Evolutionary conservation across 768 basidiomycete species (phyloP), one percentile per base, ranked within the genome.

Genomic region (Gymnopilus dilepis): DNA sequence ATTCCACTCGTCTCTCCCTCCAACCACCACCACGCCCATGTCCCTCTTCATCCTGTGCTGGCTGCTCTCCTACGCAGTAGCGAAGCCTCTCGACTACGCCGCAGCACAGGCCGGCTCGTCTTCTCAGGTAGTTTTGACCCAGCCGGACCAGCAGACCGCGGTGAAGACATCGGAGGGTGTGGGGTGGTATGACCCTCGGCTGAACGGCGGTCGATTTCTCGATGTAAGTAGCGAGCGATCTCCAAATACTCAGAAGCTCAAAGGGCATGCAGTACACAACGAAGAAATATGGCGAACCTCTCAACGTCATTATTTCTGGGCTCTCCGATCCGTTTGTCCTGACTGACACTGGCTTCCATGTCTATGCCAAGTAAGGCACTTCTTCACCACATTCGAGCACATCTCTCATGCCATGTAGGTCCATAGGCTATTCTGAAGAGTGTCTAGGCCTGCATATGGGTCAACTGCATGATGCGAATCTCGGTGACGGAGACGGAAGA

Each of bases 251-350:
- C 34, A 43, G 19, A 11, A 45, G 60, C 41, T 28, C 47, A 47
- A 63, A 43, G 22, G 53, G 58, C 26, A 28, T 61, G 30, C 56
- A 93, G 91, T 92, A 81, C 73, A 88, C 90, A 7, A 86, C 82
- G 4, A 80, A 80, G 56, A 76, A 78, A 60, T 80, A 80, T 33
- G 94, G 94, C 42, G 94, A 95, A 75, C 94, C 94, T 12, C 74
- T 95, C 59, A 95, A 95, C 68, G 80, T 92, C 48, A 90, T 95
- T 67, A 87, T 95, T 43, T 90, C 91, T 26, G 89, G 85, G 45
- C 78, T 76, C 26, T 94, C 92, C 1, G 92, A 95, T 69, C 91
- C 93, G 0, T 89, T 84, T 71, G 76, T 95, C 57, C 85, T 95
- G 64, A 89, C 90, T 6, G 89, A 93, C 37, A 63, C 73, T 13